Evolutionary conservation across 306 rosid genomes (phyloP).

Genomic region (Hylodesmum podocarpum): DNA sequence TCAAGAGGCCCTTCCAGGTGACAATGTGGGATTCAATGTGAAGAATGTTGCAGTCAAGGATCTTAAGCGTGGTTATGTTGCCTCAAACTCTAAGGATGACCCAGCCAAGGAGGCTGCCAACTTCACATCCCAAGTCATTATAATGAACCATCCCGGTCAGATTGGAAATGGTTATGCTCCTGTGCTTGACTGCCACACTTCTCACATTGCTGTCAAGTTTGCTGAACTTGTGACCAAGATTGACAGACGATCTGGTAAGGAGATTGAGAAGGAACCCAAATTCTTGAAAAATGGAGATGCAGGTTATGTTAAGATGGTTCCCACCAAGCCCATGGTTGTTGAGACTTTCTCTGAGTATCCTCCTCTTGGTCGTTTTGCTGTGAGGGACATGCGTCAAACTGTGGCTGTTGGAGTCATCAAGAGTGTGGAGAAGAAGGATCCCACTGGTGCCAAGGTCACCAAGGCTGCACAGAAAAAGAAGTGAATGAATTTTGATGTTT

Average conservation of each 20-base stretch:
- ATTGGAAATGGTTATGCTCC: conserved; percentile 38
- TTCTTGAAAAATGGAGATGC: conserved; percentile 38
- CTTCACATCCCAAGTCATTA: conserved; percentile 35
- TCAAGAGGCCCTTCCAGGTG: conserved; percentile 22
- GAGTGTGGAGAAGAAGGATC: conserved; percentile 34
- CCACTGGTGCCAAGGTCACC: conserved; percentile 34
- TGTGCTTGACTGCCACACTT: conserved; percentile 38
- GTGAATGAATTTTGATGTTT: not conserved
- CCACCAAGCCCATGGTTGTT: conserved; percentile 39
- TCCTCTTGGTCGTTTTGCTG: conserved; percentile 42
- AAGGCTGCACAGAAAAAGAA: conserved; percentile 40
- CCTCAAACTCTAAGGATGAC: conserved; percentile 36
- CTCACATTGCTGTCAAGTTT: conserved; percentile 33
- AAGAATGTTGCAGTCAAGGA: conserved; percentile 38
- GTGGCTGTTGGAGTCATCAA: conserved; percentile 36
- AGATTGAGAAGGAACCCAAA: conserved; percentile 25
- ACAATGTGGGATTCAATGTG: conserved; percentile 33
- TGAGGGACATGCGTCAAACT: conserved; percentile 41
- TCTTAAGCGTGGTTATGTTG: conserved; percentile 34
- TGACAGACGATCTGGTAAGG: conserved; percentile 39
- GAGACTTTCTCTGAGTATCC: conserved; percentile 34
- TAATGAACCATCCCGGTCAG: conserved; percentile 40
- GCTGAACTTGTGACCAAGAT: conserved; percentile 30
- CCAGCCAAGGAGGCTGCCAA: conserved; percentile 38
- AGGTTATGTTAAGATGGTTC: conserved; percentile 33